Percentiles rank a stretch among this genome's conserved stretches.
Conservation (phyloP, 2,329 filamentous ascomycete species). For the Knoxdaviesia proteae region DNA sequence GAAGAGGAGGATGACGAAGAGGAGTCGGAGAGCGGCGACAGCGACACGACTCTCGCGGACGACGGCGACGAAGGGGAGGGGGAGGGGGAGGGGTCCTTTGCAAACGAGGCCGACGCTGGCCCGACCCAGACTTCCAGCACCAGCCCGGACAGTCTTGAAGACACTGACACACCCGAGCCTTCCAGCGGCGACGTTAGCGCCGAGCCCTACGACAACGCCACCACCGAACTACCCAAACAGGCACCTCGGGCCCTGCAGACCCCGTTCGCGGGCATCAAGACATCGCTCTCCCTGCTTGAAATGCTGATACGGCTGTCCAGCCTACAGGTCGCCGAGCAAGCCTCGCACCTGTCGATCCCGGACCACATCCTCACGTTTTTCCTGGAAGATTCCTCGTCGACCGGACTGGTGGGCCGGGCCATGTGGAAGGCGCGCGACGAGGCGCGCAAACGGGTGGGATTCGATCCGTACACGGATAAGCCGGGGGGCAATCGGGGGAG, state of each 20-base stretch:
- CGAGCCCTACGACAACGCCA: not conserved
- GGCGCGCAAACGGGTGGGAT: conserved; percentile 28
- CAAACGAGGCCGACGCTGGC: conserved; percentile 5
- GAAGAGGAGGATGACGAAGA: conserved; percentile 23
- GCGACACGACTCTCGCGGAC: conserved; percentile 15
- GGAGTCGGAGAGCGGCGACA: conserved; percentile 15
- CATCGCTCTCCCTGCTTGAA: conserved; percentile 57
- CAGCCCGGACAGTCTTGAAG: too few relatives aligned
- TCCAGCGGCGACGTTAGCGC: too few relatives aligned
- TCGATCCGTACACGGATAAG: conserved; percentile 32
- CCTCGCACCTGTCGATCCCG: conserved; percentile 70
- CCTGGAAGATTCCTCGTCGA: conserved; percentile 39
- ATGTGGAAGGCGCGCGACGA: conserved; percentile 22
- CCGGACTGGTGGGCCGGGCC: conserved; percentile 24
- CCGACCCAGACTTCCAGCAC: conserved; percentile 1
- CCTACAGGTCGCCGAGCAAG: conserved; percentile 80
- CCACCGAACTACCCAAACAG: not conserved
- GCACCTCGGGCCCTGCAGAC: conserved; percentile 13
- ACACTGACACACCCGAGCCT: too few relatives aligned
- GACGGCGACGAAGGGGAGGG: conserved; percentile 8
- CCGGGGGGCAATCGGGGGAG: conserved; percentile 8
- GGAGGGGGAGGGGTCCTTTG: not conserved
- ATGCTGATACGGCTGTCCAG: conserved; percentile 72
- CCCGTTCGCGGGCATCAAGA: conserved; percentile 29
- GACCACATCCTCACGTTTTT: conserved; percentile 84